These are phyloP conservation scores for Toxoplasma gondii DNA, from an alignment of 169 alveolate genomes.

Conservation along the genomic window DNA sequence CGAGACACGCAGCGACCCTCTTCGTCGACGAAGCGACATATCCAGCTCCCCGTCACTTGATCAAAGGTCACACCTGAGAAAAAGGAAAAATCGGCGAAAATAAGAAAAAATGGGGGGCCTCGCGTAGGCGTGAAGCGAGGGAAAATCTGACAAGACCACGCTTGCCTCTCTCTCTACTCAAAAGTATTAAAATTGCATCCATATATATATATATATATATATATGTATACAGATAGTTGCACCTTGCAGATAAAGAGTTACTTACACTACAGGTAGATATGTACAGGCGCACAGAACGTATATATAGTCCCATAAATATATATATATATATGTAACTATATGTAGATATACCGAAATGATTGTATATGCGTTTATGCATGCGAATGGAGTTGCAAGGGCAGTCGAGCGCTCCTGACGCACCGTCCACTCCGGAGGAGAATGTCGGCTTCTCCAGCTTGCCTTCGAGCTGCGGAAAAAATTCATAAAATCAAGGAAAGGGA, in stretches of 20 bases:
- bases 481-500: background rate
- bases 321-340: background rate
- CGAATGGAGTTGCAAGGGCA: no score
- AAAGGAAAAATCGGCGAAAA: background rate
- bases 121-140: no score
- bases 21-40: background rate
- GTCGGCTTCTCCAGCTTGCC: background rate
- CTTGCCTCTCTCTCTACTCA: background rate
- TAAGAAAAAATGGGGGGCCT: background rate
- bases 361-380: background rate
- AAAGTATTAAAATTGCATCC: background rate
- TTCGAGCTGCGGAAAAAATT: background rate
- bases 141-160: no score
- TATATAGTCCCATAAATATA: background rate
- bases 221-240: background rate
- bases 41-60: conserved; percentile 30
- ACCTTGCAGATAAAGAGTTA: background rate
- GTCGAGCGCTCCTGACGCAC: background rate
- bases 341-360: background rate
- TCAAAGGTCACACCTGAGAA: background rate
- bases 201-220: background rate
- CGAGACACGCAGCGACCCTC: background rate
- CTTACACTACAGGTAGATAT: background rate
- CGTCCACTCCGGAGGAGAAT: background rate
- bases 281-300: background rate